Base-by-base conservation (phyloP, 192 early-diverging fungal genomes). In the Pilobolus umbonatus region DNA sequence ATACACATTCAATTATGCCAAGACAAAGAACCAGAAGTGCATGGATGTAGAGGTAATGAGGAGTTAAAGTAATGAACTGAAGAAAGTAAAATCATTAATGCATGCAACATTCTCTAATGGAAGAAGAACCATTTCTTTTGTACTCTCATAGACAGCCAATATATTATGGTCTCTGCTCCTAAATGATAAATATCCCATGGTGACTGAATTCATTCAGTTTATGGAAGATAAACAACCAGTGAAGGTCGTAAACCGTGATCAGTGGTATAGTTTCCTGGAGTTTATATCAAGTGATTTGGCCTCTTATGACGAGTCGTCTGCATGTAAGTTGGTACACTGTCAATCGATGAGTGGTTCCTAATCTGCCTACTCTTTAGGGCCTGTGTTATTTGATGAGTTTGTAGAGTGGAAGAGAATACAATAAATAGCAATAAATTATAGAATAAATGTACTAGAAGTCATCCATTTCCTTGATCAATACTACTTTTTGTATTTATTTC, bases 361-460 rank as follows among this genome's bases (percentile, higher is more conserved):
- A 8, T 15, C 19, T 60, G 4, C 3, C 17, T 46, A 42, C 72
- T 26, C 15, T 52, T 49, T 54, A 85, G 84, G 84, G 84, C 84
- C 84, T 26, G 77, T 83, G 12, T 69, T 86, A 14, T 63, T 86
- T 55, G 84, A 86, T 58, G 81, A 86, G n/a, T 86, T 75, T 72
- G 84, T 80, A 10, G 73, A 75, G 42, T 86, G 84, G 84, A 77
- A 63, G 66, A 60, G 57, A 55, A 17, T 17, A 42, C 39, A 42
- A 42, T 42, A 42, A 42, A n/a, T n/a, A n/a, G n/a, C n/a, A n/a
- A n/a, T n/a, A n/a, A n/a, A n/a, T n/a, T n/a, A n/a, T n/a, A n/a
- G n/a, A n/a, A n/a, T n/a, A n/a, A n/a, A n/a, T n/a, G n/a, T n/a
- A n/a, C n/a, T n/a, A n/a, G n/a, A n/a, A n/a, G n/a, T n/a, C n/a